These are phyloP conservation scores for Phytophthora capsici DNA, from an alignment of 352 stramenopile genomes.

Conservation along the genomic window DNA sequence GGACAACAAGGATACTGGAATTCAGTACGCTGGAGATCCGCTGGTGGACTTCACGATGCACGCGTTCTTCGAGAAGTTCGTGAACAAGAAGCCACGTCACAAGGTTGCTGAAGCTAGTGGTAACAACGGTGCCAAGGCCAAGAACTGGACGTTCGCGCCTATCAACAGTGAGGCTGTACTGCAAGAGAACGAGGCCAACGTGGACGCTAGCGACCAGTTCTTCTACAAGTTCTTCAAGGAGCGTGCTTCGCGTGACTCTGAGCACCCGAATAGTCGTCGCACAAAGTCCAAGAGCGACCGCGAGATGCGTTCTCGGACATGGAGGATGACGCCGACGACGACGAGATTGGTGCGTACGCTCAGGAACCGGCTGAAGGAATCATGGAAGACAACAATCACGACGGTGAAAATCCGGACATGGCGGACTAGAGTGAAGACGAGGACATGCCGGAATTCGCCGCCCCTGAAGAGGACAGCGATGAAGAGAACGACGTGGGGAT, in stretches of 20 bases:
- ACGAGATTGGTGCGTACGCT: slow-evolving; percentile 89
- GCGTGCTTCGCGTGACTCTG: slow-evolving; percentile 60
- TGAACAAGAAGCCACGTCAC: slow-evolving; percentile 96
- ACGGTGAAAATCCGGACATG: slow-evolving; percentile 82
- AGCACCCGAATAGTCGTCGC: slow-evolving; percentile 26
- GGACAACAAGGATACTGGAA: slow-evolving; percentile 52
- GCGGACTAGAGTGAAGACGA: too few species aligned
- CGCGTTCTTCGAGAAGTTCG: slow-evolving; percentile 99
- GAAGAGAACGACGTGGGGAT: too few species aligned
- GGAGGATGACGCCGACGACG: slow-evolving; percentile 69
- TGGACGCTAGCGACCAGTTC: slow-evolving; percentile 90
- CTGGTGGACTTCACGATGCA: slow-evolving; percentile 97
- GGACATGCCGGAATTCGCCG: too few species aligned
- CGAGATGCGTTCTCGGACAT: slow-evolving; percentile 67
- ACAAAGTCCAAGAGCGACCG: slow-evolving; percentile 42
- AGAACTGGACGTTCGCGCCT: slow-evolving; percentile 74
- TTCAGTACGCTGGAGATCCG: slow-evolving; percentile 96
- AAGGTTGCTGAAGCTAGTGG: slow-evolving; percentile 34
- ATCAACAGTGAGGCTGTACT: slow-evolving; percentile 80
- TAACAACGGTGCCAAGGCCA: slow-evolving; percentile 33
- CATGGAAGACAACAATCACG: slow-evolving; percentile 83
- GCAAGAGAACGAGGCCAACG: slow-evolving; percentile 56
- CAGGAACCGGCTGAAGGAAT: slow-evolving; percentile 89
- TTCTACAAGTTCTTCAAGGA: slow-evolving; percentile 96
- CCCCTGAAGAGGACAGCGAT: too few species aligned